Percentiles rank a stretch among this genome's conserved stretches.
These are phyloP conservation scores for Psidium guajava DNA, from an alignment of 345 rosid species.

Conservation along the genomic window DNA sequence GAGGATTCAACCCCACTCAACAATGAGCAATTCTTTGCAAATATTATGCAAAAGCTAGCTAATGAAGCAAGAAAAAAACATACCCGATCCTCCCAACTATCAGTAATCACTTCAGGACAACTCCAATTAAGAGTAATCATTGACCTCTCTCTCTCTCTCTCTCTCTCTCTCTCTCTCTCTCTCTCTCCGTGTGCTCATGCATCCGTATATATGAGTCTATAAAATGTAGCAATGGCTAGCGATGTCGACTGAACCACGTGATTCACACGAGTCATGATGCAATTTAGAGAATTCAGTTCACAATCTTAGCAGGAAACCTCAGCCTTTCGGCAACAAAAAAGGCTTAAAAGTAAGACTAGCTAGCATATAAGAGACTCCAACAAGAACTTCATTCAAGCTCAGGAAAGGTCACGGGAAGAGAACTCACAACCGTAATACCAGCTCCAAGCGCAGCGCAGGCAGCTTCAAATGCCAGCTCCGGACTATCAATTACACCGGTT, in stretches of 20 bases:
- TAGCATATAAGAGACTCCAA: background rate
- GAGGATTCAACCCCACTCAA: background rate
- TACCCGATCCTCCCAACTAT: background rate
- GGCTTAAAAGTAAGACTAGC: background rate
- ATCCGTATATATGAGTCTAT: background rate
- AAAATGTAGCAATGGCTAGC: background rate
- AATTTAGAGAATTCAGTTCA: background rate
- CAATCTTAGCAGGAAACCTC: background rate
- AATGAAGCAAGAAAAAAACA: background rate
- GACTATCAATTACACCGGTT: conserved; percentile 6
- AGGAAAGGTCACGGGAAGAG: background rate
- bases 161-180: background rate
- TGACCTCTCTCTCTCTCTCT: background rate
- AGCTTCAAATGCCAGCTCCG: conserved; percentile 43
- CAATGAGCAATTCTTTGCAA: background rate
- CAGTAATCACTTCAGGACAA: background rate
- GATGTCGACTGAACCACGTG: background rate
- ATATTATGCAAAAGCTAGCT: background rate
- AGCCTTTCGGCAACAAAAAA: background rate
- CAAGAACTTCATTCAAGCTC: background rate
- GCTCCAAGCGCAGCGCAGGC: conserved; percentile 41
- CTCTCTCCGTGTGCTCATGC: background rate
- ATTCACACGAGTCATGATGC: background rate
- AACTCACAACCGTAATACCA: conserved; percentile 50
- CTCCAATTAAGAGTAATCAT: background rate